Base-by-base conservation (phyloP, 208 protist genomes). In the Endotrypanum monterogeii region DNA sequence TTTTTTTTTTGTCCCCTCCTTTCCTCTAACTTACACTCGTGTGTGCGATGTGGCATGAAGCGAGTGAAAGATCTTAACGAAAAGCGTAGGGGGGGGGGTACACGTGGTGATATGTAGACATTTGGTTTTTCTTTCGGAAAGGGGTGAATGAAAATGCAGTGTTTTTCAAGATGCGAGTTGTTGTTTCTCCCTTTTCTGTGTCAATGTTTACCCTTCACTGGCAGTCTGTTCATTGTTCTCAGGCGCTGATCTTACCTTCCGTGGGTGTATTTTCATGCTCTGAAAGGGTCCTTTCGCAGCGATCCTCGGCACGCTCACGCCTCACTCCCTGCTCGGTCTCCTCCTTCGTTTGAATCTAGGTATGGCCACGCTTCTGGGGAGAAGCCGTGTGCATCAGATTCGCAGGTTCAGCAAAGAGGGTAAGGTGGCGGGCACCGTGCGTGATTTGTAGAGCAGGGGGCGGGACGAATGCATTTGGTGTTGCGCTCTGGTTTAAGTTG, bases 311-410 rank as follows among this genome's bases (percentile, higher is more conserved):
- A 30, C n/a, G 20, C 58, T 48, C 14, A 25, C 28, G 56, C 32
- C 18, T 35, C 37, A 46, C 41, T 46, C 41, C 41, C 41, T 46
- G 7, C 28, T 11, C 58, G n/a, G n/a, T 28, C 35, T 0, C 37
- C 5, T 25, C 58, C 6, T 65, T 20, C 39, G 20, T 25, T 46
- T 62, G 11, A 1, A 28, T 78, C 39, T 69, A 50, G 5, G 30
- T 44, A 5, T 39, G 67, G 39, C 23, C 51, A 23, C 35, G 30
- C 35, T 67, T 80, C 20, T 65, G 58, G 58, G 58, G 58, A 65
- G 18, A 65, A 65, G 37, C 58, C n/a, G 37, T 14, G 58, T 16
- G 46, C 4, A 28, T 41, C 5, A 46, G 37, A 28, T 30, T 18
- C 20, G 58, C 58, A 39, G 58, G 46, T 1, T 65, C 11, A 28